A percentile compares a stretch with the other conserved stretches of the same genome.
Evolutionary conservation across 176 grass and related monocot species (phyloP).

Genomic region (Oryza officinalis): DNA sequence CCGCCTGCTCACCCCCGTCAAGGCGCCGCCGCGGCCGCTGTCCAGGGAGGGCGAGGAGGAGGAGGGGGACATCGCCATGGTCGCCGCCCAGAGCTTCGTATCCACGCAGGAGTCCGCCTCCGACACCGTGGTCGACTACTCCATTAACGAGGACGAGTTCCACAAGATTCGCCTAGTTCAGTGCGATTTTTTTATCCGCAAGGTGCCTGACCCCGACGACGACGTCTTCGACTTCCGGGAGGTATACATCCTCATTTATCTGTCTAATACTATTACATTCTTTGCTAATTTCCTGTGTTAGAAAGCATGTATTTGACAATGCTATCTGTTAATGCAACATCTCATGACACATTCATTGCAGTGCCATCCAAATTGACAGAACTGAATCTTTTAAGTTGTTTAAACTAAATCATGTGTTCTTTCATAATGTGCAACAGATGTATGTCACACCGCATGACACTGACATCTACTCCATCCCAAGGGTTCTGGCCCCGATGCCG

Average conservation of each 20-base stretch:
- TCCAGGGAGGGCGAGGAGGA: not conserved
- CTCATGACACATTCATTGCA: not conserved
- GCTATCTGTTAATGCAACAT: not conserved
- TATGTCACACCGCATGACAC: constrained; percentile 83
- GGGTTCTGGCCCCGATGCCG: constrained; percentile 76
- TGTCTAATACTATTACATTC: not conserved
- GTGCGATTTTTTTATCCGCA: constrained; percentile 89
- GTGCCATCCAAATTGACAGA: not conserved
- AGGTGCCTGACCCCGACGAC: constrained; percentile 67
- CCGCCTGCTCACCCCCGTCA: constrained; percentile 52
- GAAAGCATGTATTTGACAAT: not conserved
- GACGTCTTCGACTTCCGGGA: constrained; percentile 94
- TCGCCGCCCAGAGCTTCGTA: constrained; percentile 70
- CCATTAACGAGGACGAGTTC: constrained; percentile 88
- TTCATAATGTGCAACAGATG: constrained; percentile 61
- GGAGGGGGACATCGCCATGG: constrained; percentile 67
- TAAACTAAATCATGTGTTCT: not conserved
- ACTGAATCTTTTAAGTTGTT: not conserved
- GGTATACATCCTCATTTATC: constrained; percentile 31
- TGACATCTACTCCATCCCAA: constrained; percentile 87
- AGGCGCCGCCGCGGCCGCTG: not conserved
- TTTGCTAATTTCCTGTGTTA: not conserved
- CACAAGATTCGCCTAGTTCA: constrained; percentile 82
- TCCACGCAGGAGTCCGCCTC: constrained; percentile 71
- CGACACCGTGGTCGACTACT: constrained; percentile 78